A percentile compares a stretch with the other conserved stretches of the same genome.
phyloP scores from a whole-genome alignment of 768 basidiomycete genomes.

The Suillus tomentosus region DNA sequence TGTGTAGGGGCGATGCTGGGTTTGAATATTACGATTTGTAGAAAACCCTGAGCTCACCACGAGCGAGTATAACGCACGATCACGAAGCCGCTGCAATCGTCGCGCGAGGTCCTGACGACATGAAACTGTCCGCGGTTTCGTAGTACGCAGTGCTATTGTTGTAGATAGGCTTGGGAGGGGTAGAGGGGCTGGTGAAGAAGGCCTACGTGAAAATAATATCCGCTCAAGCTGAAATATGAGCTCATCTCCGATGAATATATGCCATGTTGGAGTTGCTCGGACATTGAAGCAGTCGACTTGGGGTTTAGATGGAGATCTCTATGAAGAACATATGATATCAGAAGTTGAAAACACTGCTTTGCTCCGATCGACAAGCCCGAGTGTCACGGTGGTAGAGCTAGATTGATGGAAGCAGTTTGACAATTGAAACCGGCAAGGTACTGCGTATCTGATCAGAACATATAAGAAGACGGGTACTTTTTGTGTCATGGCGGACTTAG shows the following conservation, averaged over 20 bases:
- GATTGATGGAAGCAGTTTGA: background rate
- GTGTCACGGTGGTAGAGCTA: background rate
- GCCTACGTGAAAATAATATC: slow-evolving; percentile 5
- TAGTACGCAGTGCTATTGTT: slow-evolving; percentile 20
- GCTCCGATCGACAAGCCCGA: background rate
- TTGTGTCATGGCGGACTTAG: background rate
- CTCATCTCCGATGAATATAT: slow-evolving; percentile 4
- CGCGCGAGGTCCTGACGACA: slow-evolving; percentile 6
- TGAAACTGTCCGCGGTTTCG: slow-evolving; percentile 21
- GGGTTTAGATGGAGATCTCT: slow-evolving; percentile 7
- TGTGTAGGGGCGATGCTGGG: slow-evolving; percentile 31
- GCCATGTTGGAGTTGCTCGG: slow-evolving; percentile 2
- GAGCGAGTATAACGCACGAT: slow-evolving; percentile 14
- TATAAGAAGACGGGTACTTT: background rate
- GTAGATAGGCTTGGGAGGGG: slow-evolving; percentile 25
- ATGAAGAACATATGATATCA: slow-evolving; percentile 8
- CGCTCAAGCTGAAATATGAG: slow-evolving; percentile 8
- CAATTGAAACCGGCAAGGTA: background rate
- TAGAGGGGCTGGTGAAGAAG: slow-evolving; percentile 20
- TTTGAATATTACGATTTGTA: slow-evolving; percentile 37
- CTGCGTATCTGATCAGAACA: slow-evolving; percentile 2
- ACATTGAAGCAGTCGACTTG: slow-evolving; percentile 8
- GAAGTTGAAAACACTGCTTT: slow-evolving; percentile 5
- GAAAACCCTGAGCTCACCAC: slow-evolving; percentile 12
- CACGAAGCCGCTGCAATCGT: slow-evolving; percentile 12